Base-by-base conservation (phyloP, 805 yeast species). In the Helenozyma rhizophorensis region DNA sequence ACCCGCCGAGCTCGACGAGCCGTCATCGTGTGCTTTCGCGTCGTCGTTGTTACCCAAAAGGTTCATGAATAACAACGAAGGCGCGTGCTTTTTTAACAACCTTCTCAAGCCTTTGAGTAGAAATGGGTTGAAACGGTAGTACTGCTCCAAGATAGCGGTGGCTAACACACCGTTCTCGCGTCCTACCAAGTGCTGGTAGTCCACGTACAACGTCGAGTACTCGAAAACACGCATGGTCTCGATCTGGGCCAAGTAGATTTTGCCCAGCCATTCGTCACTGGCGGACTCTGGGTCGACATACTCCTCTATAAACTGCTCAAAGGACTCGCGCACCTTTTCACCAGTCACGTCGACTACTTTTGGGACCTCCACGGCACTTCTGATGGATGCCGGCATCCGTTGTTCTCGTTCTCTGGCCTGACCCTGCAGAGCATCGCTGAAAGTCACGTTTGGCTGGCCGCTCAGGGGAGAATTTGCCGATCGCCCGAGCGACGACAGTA, bases 271-370 rank as follows among this genome's bases (percentile, higher is more conserved):
- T 45, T 54, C 59, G 14, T 50, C 50, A 14, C 54, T 62, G 12
- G 54, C 54, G 14, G 63, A 55, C 6, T 59, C 64, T 9, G 44
- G 43, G 27, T 74, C 74, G 3, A 63, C 62, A 51, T 68, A 90
- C 21, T 76, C 83, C 51, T 79, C 83, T 35, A 90, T 60, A 51
- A 90, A 90, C 43, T 72, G 76, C 56, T 89, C 96, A 56, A 93
- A 90, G 11, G 89, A 79, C 57, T 87, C 96, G 27, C 90, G 76
- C 12, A 93, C 97, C 47, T 86, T 86, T 54, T 89, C 97, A 38
- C 96, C 97, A 3, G 96, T 87, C 28, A 78, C 77, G 63, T 93
- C 98, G 17, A 76, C 76, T 17, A 93, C 96, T 53, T 83, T 86
- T 17, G 94, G 88, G 33, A 90, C 85, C 17, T 43, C 47, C 19